Evolutionary conservation across 164 flowering plant species (phyloP).

Genomic region (Saururus chinensis): DNA sequence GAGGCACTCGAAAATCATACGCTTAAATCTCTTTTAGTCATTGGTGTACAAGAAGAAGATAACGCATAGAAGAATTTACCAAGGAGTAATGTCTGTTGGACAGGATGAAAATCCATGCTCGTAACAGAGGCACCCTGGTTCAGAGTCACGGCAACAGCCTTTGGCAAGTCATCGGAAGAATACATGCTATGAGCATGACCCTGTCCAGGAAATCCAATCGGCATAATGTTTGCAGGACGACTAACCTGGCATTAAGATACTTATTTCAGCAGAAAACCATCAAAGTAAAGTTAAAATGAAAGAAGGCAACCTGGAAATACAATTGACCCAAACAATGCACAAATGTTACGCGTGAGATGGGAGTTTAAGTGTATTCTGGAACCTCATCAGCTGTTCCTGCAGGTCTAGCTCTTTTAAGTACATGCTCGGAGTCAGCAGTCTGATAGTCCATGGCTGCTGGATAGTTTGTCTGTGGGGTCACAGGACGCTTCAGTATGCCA

Average conservation of each 20-base stretch:
- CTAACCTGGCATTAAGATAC: slow-evolving; percentile 59
- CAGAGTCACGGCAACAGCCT: slow-evolving; percentile 41
- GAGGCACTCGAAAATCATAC: not conserved
- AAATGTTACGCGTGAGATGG: no score
- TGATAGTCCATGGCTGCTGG: no score
- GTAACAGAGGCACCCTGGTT: slow-evolving; percentile 67
- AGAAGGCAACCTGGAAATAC: not conserved
- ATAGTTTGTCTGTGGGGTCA: slow-evolving; percentile 56
- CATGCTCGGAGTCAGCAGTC: no score
- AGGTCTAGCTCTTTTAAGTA: slow-evolving; percentile 56
- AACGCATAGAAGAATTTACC: slow-evolving; percentile 30
- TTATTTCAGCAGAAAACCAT: not conserved
- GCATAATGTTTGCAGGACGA: slow-evolving; percentile 54
- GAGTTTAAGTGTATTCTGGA: not conserved
- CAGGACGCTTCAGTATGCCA: slow-evolving; percentile 66
- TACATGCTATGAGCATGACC: slow-evolving; percentile 30
- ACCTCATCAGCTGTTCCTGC: slow-evolving; percentile 73
- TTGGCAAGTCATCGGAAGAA: slow-evolving; percentile 68
- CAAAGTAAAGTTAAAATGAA: not conserved
- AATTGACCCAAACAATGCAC: not conserved
- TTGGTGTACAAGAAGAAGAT: not conserved
- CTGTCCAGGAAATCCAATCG: slow-evolving; percentile 46
- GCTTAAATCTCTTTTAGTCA: not conserved
- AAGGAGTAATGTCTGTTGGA: slow-evolving; percentile 62
- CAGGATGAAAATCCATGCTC: slow-evolving; percentile 97